phyloP scores from a whole-genome alignment of 1,139 yeast genomes.

The Zygoascus meyerae region DNA sequence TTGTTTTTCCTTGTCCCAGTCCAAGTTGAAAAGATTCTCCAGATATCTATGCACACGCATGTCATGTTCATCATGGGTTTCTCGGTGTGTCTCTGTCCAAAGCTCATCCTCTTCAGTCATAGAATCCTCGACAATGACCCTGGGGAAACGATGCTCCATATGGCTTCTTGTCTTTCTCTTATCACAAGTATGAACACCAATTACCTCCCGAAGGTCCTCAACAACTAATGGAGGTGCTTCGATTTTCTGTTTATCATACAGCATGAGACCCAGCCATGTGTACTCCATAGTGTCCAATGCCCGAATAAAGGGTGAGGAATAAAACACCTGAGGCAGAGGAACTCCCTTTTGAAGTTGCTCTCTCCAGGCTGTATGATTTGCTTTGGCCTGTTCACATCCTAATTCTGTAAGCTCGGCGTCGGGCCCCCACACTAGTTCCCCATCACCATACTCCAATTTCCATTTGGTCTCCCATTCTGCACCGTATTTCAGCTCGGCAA shows the following conservation, averaged over 20 bases:
- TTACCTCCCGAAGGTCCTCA: slow-evolving; percentile 60
- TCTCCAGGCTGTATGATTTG: slow-evolving; percentile 43
- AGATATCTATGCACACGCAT: slow-evolving; percentile 46
- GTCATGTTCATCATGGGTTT: slow-evolving; percentile 45
- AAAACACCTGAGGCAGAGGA: slow-evolving; percentile 51
- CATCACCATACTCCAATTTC: slow-evolving; percentile 37
- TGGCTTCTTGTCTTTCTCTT: slow-evolving; percentile 43
- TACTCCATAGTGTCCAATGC: slow-evolving; percentile 51
- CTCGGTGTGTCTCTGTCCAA: slow-evolving; percentile 41
- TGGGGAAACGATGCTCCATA: slow-evolving; percentile 39
- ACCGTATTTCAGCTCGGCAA: slow-evolving; percentile 55
- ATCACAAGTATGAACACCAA: slow-evolving; percentile 66
- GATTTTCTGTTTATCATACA: slow-evolving; percentile 10
- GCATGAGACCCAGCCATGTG: slow-evolving; percentile 50
- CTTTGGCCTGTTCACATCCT: slow-evolving; percentile 50
- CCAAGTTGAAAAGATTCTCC: slow-evolving; percentile 41
- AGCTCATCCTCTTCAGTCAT: slow-evolving; percentile 38
- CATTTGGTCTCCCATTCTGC: slow-evolving; percentile 36
- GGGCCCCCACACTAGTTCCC: slow-evolving; percentile 59
- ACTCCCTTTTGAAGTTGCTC: slow-evolving; percentile 44
- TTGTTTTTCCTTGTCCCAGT: slow-evolving; percentile 20
- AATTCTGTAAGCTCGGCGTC: slow-evolving; percentile 58
- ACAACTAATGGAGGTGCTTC: slow-evolving; percentile 38
- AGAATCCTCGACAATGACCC: slow-evolving; percentile 34
- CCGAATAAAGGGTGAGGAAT: slow-evolving; percentile 60